These are phyloP conservation scores for Colletotrichum sojae DNA, from an alignment of 2,329 filamentous ascomycete genomes.

Conservation along the genomic window DNA sequence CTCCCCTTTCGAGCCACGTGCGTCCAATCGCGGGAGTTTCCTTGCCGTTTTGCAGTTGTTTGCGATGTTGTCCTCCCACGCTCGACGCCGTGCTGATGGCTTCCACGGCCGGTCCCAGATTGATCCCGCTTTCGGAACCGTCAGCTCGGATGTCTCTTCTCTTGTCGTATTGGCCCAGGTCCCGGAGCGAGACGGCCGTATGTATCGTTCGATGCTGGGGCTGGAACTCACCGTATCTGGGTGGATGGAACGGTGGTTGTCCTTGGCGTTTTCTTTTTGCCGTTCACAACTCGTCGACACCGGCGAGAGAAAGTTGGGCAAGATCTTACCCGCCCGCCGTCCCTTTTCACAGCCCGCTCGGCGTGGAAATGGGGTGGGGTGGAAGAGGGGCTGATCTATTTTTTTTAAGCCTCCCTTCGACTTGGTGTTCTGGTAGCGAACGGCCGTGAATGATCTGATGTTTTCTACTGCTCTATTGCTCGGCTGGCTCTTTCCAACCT, in stretches of 20 bases:
- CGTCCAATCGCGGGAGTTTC: slow-evolving; percentile 21
- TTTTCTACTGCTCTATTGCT: neutral
- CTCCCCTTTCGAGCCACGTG: neutral
- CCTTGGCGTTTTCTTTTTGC: neutral
- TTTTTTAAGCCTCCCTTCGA: slow-evolving; percentile 11
- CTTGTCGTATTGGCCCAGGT: neutral
- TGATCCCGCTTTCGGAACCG: slow-evolving; percentile 4
- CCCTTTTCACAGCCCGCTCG: slow-evolving; percentile 25
- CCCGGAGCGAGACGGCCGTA: slow-evolving; percentile 10
- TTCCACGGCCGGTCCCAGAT: neutral
- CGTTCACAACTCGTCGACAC: neutral
- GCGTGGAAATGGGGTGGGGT: neutral
- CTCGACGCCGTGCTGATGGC: neutral
- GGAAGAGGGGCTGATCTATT: neutral
- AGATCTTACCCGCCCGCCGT: slow-evolving; percentile 30
- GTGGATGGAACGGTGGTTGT: slow-evolving; percentile 10
- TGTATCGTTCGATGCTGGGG: slow-evolving; percentile 31
- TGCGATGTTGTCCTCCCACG: neutral
- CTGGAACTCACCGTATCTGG: slow-evolving; percentile 5
- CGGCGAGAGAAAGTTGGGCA: neutral
- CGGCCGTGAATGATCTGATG: slow-evolving; percentile 21
- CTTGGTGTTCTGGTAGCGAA: slow-evolving; percentile 3
- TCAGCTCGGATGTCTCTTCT: neutral
- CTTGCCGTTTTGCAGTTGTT: slow-evolving; percentile 1
- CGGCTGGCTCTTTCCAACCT: too few relatives aligned